Base-by-base conservation (phyloP, 2,329 filamentous ascomycete species). In the Colletotrichum sp. region DNA sequence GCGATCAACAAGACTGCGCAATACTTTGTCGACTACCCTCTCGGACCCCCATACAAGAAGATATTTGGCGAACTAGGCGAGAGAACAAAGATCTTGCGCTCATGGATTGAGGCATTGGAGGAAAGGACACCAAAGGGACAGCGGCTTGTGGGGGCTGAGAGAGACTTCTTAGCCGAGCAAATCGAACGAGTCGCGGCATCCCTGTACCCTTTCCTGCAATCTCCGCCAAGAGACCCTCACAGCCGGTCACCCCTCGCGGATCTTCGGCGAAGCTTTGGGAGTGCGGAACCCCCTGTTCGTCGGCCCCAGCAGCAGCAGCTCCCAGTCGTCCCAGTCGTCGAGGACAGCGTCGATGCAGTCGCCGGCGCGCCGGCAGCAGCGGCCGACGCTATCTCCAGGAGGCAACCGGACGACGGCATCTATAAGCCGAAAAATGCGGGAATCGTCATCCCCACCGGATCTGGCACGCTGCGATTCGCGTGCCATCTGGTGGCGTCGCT, bases 391-490 rank as follows among this genome's bases (percentile, higher is more conserved):
- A 18, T 30, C 34, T n/a, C 52, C 13, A 55, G 36, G 13, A 30
- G 34, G 38, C 34, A 30, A 43, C 7, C 16, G 21, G 52, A 18
- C 52, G 32, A 38, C 52, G 16, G 26, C 10, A 16, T 28, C 21
- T 28, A n/a, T 24, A 28, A 24, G 28, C 69, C 76, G 8, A 79
- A 78, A 18, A 79, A 80, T 5, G 76, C 72, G 4, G 84, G 84
- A 2, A 83, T 86, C 34, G 83, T 86, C 30, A 84, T 86, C 18
- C 81, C 84, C 15, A 81, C 81, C 0, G 82, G 84, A 8, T 79
- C 79, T 2, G 78, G 78, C 21, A 80, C 77, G 15, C 77, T 85
- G 15, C 82, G 84, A 2, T 84, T 82, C 32, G 83, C 83, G 9
- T 83, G 82, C 48, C 84, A 86, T 68, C 77, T 84, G 12, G 79